phyloP scores from a whole-genome alignment of 257 asterid genomes.

The Ocimum tenuiflorum region DNA sequence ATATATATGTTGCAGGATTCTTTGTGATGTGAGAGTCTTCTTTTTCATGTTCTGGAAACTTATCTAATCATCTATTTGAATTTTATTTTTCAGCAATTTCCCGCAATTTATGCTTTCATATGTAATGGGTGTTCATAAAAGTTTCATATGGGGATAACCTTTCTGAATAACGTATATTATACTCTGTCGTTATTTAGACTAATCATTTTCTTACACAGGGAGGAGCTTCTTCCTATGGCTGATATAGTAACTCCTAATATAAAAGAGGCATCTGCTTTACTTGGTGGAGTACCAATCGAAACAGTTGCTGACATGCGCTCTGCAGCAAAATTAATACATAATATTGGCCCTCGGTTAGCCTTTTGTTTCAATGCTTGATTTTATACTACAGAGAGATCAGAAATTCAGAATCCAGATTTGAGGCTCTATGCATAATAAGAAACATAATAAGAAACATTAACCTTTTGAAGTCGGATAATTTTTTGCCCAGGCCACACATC shows the following conservation, averaged over 20 bases:
- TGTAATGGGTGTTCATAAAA: background rate
- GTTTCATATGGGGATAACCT: background rate
- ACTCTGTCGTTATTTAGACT: background rate
- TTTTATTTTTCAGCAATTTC: background rate
- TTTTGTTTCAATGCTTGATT: conserved; percentile 6
- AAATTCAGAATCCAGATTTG: background rate
- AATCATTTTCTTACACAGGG: conserved; percentile 39
- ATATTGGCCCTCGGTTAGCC: conserved; percentile 73
- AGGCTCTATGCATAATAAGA: background rate
- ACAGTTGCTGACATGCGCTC: conserved; percentile 79
- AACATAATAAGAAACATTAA: background rate
- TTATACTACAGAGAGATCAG: background rate
- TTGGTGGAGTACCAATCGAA: conserved; percentile 61
- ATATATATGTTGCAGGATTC: background rate
- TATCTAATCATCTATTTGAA: background rate
- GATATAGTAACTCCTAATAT: conserved; percentile 89
- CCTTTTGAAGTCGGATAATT: background rate
- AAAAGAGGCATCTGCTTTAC: conserved; percentile 79
- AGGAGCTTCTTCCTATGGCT: conserved; percentile 84
- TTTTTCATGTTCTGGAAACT: conserved; percentile 1
- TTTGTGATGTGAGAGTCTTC: background rate
- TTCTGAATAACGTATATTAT: background rate
- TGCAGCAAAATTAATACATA: conserved; percentile 82
- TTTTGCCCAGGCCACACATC: background rate
- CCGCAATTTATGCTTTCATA: background rate